Evolutionary conservation across 352 stramenopile species (phyloP).

Genomic region (Phytophthora hybrid): DNA sequence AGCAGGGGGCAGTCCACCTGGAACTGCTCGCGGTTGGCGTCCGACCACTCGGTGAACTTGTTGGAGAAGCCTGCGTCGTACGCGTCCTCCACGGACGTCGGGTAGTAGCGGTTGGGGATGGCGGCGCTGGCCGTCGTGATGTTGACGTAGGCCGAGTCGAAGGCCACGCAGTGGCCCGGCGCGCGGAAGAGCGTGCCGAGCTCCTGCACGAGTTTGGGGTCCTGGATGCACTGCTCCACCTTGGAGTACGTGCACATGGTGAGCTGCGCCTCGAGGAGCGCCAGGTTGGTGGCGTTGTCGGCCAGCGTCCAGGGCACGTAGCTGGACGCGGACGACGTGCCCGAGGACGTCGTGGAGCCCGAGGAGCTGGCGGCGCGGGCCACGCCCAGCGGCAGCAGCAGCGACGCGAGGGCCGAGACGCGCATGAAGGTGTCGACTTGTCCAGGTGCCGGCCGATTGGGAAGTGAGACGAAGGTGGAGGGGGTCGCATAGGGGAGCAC

Average conservation of each 20-base stretch:
- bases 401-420: conserved; percentile 16
- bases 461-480: conserved; percentile 12
- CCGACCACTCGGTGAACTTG: conserved; percentile 71
- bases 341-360: conserved; percentile 13
- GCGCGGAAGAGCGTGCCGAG: conserved; percentile 52
- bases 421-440: conserved; percentile 13
- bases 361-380: conserved; percentile 6
- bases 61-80: conserved; percentile 59
- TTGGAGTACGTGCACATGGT: conserved; percentile 75
- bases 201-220: conserved; percentile 41
- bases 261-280: conserved; percentile 42
- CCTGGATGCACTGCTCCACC: conserved; percentile 58
- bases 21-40: conserved; percentile 63
- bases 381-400: conserved; percentile 31
- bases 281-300: conserved; percentile 49
- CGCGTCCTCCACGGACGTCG: conserved; percentile 56
- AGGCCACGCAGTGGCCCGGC: conserved; percentile 55
- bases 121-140: conserved; percentile 40
- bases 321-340: conserved; percentile 33
- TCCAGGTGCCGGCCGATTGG: conserved; percentile 10
- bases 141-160: conserved; percentile 62
- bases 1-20: conserved; percentile 68
- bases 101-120: conserved; percentile 64
- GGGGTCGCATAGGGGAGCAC: conserved; percentile 12
- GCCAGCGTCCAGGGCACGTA: conserved; percentile 50